These are phyloP conservation scores for Aspergillus vadensis DNA, from an alignment of 2,329 filamentous ascomycete species.

Conservation along the genomic window DNA sequence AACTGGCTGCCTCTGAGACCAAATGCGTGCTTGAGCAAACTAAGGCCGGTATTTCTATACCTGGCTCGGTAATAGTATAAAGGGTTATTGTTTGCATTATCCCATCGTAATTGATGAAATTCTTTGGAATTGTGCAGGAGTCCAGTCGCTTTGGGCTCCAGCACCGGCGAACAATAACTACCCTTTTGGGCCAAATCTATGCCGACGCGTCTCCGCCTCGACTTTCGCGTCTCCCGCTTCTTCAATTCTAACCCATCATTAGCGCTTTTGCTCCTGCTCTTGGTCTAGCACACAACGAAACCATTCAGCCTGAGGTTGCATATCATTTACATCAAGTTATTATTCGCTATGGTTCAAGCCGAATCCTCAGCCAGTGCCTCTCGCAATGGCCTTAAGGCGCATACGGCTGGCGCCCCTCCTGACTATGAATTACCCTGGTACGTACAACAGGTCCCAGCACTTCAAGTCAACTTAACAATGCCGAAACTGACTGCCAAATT, in stretches of 20 bases:
- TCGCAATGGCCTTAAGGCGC: conserved; percentile 44
- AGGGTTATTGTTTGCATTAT: background rate
- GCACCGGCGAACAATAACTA: background rate
- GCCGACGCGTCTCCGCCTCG: conserved; percentile 29
- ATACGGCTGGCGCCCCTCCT: conserved; percentile 42
- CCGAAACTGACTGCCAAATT: conserved; percentile 18
- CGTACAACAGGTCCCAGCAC: background rate
- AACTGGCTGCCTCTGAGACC: background rate
- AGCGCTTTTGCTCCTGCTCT: background rate
- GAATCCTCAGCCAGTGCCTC: conserved; percentile 51
- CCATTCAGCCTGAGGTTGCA: background rate
- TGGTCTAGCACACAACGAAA: background rate
- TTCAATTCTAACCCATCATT: background rate
- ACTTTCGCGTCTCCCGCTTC: conserved; percentile 31
- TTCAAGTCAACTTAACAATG: no score
- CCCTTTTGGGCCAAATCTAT: conserved; percentile 18
- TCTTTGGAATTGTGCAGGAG: background rate
- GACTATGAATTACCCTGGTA: conserved; percentile 55
- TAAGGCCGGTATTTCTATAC: background rate
- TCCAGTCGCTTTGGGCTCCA: background rate
- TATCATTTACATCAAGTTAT: background rate
- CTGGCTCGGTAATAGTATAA: background rate
- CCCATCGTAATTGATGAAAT: background rate
- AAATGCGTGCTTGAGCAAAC: background rate
- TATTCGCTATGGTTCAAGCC: conserved; percentile 44